phyloP scores from a whole-genome alignment of 176 grass and related monocot species.

The Aegilops speltoides region DNA sequence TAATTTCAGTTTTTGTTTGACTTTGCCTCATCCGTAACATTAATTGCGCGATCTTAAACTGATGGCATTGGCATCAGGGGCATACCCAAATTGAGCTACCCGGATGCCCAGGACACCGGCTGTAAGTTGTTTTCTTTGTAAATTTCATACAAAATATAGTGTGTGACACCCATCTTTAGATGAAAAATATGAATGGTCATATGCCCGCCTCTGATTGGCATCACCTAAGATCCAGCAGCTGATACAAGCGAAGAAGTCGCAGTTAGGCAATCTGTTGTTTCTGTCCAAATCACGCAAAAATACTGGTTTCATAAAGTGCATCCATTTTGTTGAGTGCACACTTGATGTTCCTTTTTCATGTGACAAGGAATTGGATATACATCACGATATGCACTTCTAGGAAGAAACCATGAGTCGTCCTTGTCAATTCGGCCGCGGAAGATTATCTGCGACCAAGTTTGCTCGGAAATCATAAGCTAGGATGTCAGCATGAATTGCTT shows the following conservation, averaged over 20 bases:
- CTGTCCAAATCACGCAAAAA: constrained; percentile 7
- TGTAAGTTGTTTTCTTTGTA: too few relatives aligned
- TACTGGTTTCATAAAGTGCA: background rate
- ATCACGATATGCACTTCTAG: background rate
- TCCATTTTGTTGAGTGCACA: constrained; percentile 29
- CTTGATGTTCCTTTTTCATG: constrained; percentile 20
- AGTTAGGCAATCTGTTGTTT: background rate
- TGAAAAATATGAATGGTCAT: too few relatives aligned
- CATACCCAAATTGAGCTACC: too few relatives aligned
- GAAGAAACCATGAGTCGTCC: background rate
- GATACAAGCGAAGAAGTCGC: background rate
- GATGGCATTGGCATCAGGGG: too few relatives aligned
- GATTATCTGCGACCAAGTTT: background rate
- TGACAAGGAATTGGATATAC: constrained; percentile 14
- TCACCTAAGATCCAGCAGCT: constrained; percentile 5
- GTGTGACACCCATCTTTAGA: too few relatives aligned
- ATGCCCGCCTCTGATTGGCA: background rate
- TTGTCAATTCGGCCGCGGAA: constrained; percentile 5
- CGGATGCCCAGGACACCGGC: too few relatives aligned
- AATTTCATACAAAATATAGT: too few relatives aligned
- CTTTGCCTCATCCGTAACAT: background rate
- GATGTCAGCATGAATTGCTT: constrained; percentile 19
- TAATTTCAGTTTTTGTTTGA: background rate
- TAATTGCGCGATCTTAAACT: too few relatives aligned
- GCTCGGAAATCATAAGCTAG: background rate